Percentiles rank a stretch among this genome's conserved stretches.
phyloP scores from a whole-genome alignment of 768 basidiomycete genomes.

The Termitomyces sp. region DNA sequence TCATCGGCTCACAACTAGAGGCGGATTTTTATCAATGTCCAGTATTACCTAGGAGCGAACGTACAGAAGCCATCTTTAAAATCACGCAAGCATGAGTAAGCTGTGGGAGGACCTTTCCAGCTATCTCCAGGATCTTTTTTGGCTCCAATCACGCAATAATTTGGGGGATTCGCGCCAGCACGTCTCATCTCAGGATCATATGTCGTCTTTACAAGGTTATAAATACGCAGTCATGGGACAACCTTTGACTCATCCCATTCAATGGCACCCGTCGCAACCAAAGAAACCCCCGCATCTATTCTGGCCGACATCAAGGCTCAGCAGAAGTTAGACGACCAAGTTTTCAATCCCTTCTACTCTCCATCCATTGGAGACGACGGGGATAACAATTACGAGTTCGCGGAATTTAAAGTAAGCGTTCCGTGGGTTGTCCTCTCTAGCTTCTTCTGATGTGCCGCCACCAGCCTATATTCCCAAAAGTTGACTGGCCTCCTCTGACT shows the following conservation, averaged over 20 bases:
- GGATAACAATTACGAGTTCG: conserved; percentile 46
- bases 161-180: not conserved
- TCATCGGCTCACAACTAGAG: not conserved
- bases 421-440: not conserved
- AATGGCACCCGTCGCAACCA: conserved; percentile 17
- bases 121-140: not conserved
- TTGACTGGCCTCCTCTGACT: conserved; percentile 59
- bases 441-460: not conserved
- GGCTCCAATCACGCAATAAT: conserved; percentile 1
- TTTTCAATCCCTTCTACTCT: conserved; percentile 66
- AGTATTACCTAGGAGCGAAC: not conserved
- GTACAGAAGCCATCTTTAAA: too few species aligned
- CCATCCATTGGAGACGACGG: conserved; percentile 47
- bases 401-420: conserved; percentile 32
- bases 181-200: not conserved
- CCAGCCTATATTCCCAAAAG: conserved; percentile 59
- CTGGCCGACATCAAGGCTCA: not conserved
- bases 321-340: conserved; percentile 6
- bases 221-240: not conserved
- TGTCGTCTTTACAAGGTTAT: not conserved
- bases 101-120: not conserved
- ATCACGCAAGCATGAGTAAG: not conserved
- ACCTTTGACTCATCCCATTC: not conserved
- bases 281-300: conserved; percentile 3
- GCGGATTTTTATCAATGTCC: not conserved